phyloP scores from a whole-genome alignment of 176 grass and related monocot genomes.

The Juncus effusus region DNA sequence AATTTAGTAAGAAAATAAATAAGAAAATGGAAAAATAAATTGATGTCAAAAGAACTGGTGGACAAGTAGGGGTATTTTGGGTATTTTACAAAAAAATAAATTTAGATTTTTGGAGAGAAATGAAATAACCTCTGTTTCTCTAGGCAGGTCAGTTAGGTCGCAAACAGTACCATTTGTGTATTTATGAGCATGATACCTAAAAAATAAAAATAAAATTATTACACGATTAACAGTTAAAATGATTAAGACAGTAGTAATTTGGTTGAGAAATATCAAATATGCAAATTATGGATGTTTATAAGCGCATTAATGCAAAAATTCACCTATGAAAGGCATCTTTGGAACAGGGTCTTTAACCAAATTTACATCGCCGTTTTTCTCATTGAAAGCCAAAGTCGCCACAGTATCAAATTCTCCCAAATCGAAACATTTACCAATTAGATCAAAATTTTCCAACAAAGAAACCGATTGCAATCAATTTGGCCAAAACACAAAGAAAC shows the following conservation, averaged over 20 bases:
- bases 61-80: not conserved
- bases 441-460: too few species aligned
- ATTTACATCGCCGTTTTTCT: slow-evolving; percentile 54
- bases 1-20: not conserved
- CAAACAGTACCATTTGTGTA: slow-evolving; percentile 85
- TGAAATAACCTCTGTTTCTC: slow-evolving; percentile 70
- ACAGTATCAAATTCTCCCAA: slow-evolving; percentile 44
- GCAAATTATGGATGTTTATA: slow-evolving; percentile 11
- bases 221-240: not conserved
- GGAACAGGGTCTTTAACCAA: slow-evolving; percentile 34
- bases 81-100: too few species aligned
- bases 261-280: not conserved
- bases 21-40: not conserved
- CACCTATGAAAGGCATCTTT: slow-evolving; percentile 84
- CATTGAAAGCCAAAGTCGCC: slow-evolving; percentile 54
- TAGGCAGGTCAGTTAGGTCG: slow-evolving; percentile 68
- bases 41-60: not conserved
- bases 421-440: not conserved
- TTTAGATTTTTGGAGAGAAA: slow-evolving; percentile 1
- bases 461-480: too few species aligned
- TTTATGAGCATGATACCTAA: slow-evolving; percentile 86
- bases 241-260: not conserved
- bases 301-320: not conserved
- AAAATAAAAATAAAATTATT: slow-evolving; percentile 12
- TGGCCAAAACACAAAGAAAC: not conserved